A percentile compares a stretch with the other conserved stretches of the same genome.
Evolutionary conservation across 1,139 yeast genomes (phyloP).

Genomic region (Sugiyamaella xylanicola): DNA sequence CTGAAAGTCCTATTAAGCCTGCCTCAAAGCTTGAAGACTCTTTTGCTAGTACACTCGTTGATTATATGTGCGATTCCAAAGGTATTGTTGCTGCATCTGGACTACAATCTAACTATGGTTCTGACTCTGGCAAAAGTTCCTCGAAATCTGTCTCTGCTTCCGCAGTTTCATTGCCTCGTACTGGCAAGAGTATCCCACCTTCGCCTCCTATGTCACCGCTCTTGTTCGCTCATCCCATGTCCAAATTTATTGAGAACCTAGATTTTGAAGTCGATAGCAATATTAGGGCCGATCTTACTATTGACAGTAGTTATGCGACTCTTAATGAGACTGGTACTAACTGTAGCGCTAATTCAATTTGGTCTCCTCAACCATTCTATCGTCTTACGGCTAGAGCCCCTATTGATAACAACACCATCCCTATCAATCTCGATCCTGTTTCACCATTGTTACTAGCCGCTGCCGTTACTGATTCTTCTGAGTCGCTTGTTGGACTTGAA

Average conservation of each 20-base stretch:
- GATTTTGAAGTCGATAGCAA: conserved; percentile 9
- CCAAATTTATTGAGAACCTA: conserved; percentile 21
- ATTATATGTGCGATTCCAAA: conserved; percentile 16
- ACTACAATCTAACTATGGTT: background rate
- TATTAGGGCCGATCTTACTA: background rate
- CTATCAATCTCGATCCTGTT: conserved; percentile 33
- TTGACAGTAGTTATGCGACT: conserved; percentile 7
- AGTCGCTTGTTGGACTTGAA: conserved; percentile 30
- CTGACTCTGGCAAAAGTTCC: no score
- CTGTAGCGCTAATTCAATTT: background rate
- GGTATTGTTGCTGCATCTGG: conserved; percentile 11
- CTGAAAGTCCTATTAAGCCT: background rate
- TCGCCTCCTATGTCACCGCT: conserved; percentile 25
- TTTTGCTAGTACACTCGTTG: conserved; percentile 20
- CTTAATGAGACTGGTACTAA: conserved; percentile 2
- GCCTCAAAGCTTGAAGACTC: conserved; percentile 15
- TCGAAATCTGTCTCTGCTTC: no score
- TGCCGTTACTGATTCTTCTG: conserved; percentile 25
- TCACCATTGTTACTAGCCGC: conserved; percentile 31
- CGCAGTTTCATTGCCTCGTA: background rate
- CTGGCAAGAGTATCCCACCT: conserved; percentile 18
- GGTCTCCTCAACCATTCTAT: conserved; percentile 11
- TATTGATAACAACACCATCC: conserved; percentile 27
- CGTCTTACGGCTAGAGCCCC: conserved; percentile 28
- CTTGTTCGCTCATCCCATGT: conserved; percentile 16